Percentiles rank a stretch among this genome's conserved stretches.
Conservation (phyloP, 75 land plant species). For the Sequoia sempervirens region DNA sequence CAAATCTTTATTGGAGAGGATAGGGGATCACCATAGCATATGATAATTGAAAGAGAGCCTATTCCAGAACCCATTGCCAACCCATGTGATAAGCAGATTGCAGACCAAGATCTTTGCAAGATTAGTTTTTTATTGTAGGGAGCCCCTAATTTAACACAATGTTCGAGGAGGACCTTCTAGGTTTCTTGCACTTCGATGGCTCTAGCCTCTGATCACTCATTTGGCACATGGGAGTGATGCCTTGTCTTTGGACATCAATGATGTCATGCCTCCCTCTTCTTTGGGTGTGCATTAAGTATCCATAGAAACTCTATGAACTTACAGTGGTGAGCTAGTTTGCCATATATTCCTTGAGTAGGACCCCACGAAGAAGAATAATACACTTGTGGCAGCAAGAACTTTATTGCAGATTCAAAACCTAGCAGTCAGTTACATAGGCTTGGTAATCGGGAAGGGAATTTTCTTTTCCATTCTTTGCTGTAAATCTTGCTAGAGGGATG, state of each 20-base stretch:
- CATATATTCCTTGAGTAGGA: neutral
- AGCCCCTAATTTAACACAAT: neutral
- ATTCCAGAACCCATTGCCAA: neutral
- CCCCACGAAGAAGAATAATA: neutral
- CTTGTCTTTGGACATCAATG: neutral
- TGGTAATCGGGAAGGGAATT: neutral
- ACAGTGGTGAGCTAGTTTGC: neutral
- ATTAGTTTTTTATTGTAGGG: neutral
- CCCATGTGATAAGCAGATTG: neutral
- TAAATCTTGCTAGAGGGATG: neutral
- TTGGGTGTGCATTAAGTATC: neutral
- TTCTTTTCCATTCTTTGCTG: neutral
- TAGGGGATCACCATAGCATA: neutral
- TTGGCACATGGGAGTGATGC: neutral
- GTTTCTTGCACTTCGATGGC: neutral
- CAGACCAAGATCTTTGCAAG: neutral
- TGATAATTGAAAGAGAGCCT: neutral
- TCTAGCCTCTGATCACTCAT: neutral
- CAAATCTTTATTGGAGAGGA: neutral
- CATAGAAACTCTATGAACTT: neutral
- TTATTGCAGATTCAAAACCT: neutral
- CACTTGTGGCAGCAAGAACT: neutral
- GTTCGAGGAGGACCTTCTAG: neutral
- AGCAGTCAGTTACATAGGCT: neutral
- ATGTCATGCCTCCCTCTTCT: neutral